A percentile compares a stretch with the other conserved stretches of the same genome.
These are phyloP conservation scores for Trichodelitschia bisporula DNA, from an alignment of 495 filamentous ascomycete genomes.

Conservation along the genomic window DNA sequence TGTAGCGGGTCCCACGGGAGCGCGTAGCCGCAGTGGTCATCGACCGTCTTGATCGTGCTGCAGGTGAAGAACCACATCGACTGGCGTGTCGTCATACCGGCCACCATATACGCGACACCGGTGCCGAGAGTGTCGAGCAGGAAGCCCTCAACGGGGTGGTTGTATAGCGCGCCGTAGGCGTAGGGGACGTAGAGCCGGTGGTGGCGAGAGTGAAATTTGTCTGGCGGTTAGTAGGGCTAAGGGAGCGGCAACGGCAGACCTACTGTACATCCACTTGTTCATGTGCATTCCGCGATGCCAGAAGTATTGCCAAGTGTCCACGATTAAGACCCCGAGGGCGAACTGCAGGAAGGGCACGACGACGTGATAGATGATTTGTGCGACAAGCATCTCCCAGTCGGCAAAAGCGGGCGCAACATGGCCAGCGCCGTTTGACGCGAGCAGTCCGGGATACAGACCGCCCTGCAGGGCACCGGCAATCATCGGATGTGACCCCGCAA, in stretches of 20 bases:
- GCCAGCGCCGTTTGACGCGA: conserved; percentile 2
- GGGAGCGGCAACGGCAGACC: conserved; percentile 14
- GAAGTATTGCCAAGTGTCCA: conserved; percentile 97
- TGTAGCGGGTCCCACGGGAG: conserved; percentile 90
- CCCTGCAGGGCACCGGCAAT: conserved; percentile 45
- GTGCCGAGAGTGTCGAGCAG: conserved; percentile 77
- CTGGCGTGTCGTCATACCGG: conserved; percentile 54
- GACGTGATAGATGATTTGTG: conserved; percentile 53
- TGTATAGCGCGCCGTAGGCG: conserved; percentile 91
- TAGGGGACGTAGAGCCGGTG: conserved; percentile 94
- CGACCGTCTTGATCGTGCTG: conserved; percentile 83
- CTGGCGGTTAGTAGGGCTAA: conserved; percentile 19
- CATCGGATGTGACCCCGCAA: conserved; percentile 24
- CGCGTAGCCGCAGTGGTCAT: conserved; percentile 91
- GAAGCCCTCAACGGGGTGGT: conserved; percentile 82
- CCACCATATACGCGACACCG: conserved; percentile 50
- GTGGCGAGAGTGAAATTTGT: conserved; percentile 76
- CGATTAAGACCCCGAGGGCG: conserved; percentile 37
- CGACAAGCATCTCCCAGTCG: conserved; percentile 51
- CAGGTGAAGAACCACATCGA: conserved; percentile 64
- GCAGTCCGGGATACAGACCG: conserved; percentile 40
- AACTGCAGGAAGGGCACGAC: conserved; percentile 56
- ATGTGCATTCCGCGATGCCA: conserved; percentile 82
- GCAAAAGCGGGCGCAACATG: conserved; percentile 22
- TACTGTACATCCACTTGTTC: conserved; percentile 92